These are phyloP conservation scores for Phytopythium cucurbitacearum DNA, from an alignment of 352 stramenopile species.

Conservation along the genomic window DNA sequence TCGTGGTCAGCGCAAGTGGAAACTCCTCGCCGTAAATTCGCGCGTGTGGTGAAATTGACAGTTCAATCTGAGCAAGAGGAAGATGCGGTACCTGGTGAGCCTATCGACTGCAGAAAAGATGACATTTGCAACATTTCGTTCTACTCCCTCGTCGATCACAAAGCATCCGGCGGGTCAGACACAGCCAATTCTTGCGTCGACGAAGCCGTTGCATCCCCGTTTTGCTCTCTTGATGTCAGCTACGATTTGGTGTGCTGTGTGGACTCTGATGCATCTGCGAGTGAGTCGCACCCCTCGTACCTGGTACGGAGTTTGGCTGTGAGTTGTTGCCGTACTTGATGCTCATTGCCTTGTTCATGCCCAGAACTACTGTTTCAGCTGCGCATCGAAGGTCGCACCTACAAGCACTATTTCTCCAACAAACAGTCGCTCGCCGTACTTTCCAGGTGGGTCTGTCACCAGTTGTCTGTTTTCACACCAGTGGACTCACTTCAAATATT, in stretches of 20 bases:
- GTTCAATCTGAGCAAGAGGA: neutral
- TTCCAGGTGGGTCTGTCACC: too few relatives aligned
- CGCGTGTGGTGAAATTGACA: neutral
- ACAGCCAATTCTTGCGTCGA: neutral
- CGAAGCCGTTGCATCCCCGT: neutral
- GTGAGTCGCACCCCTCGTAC: slow-evolving; percentile 13
- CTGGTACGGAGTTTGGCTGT: slow-evolving; percentile 12
- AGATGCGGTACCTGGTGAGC: neutral
- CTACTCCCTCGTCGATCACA: neutral
- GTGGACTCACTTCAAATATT: neutral
- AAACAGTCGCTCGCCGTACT: neutral
- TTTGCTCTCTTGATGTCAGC: neutral
- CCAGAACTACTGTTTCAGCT: slow-evolving; percentile 43
- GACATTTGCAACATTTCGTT: neutral
- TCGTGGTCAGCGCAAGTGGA: too few relatives aligned
- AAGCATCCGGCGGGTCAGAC: neutral
- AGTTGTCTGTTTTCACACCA: too few relatives aligned
- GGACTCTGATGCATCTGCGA: slow-evolving; percentile 3
- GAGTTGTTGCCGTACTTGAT: neutral
- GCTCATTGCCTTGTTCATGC: neutral
- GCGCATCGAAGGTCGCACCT: slow-evolving; percentile 3
- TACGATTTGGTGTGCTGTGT: slow-evolving; percentile 27
- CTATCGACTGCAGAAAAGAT: neutral
- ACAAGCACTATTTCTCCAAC: slow-evolving; percentile 10
- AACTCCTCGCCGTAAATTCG: neutral